Evolutionary conservation across 306 rosid species (phyloP), one percentile per base, ranked within the genome.

Genomic region (Lotus japonicus): DNA sequence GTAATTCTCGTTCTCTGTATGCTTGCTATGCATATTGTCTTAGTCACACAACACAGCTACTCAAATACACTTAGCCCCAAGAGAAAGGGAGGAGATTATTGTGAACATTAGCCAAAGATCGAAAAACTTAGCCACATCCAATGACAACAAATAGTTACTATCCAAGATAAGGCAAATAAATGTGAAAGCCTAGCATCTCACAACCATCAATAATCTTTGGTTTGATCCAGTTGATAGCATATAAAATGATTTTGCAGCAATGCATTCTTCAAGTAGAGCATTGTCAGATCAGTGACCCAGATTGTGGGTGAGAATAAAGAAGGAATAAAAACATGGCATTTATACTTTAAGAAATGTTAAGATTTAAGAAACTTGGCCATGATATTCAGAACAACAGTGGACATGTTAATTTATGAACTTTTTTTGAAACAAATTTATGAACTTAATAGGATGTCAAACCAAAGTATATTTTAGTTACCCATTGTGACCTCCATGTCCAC

Each of bases 401-500:
- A 52, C 38, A 45, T 14, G 45, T 26, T 58, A 44, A 46, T 57
- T 50, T 45, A 46, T 14, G 46, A 23, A 71, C 53, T 62, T 60
- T 54, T n/a, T n/a, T n/a, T n/a, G n/a, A n/a, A n/a, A n/a, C n/a
- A n/a, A 44, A 46, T 57, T 50, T 45, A 46, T 14, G 46, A 23
- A 71, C 53, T 62, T 60, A 55, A 50, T 23, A 11, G 58, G 45
- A 51, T 42, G 58, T 38, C 52, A 17, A 19, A 64, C 42, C 14
- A 54, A 16, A 73, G 66, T 45, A 56, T 42, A 70, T 31, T 52
- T 7, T 50, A 73, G 43, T 79, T 84, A 90, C 97, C 99, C 97
- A 56, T 94, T 90, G 39, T 90, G 99, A 59, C 99, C 99, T 85
- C 99, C 97, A 58, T 90, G 99, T 41, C 98, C 97, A 23, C 98